Base-by-base conservation (phyloP, 352 stramenopile species). In the Phytophthora hibernalis region DNA sequence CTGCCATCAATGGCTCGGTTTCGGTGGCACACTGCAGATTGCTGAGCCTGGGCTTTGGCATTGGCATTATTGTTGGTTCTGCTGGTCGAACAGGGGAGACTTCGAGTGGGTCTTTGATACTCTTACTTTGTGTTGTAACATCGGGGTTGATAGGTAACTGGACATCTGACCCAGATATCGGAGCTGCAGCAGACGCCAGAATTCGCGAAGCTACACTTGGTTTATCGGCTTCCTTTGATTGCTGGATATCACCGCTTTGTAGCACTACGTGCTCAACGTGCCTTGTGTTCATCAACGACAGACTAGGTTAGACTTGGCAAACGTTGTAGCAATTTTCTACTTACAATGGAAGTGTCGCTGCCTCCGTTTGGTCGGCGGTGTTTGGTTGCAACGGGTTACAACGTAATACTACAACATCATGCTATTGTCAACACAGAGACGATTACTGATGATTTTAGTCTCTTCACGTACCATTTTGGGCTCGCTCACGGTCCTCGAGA, bases 401-500 rank as follows among this genome's bases (percentile, higher is more conserved):
- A 18, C 4, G 26, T 9, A 48, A 31, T 20, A 52, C 60, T 65
- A 38, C 13, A 30, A 16, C n/a, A 47, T 10, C 11, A 49, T 49
- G 2, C 16, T 20, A 43, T 16, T 35, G 58, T 64, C 15, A 58
- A 31, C 44, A 3, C 33, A 2, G 8, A 28, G 16, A 4, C 10
- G 18, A 33, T 7, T 18, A n/a, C 47, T 24, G 7, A 24, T 18
- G 15, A 28, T n/a, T n/a, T n/a, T n/a, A n/a, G n/a, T n/a, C n/a
- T n/a, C 4, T 22, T 50, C 21, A 21, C 13, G 11, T 70, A 74
- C 66, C 28, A 20, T 73, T 66, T 42, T 70, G 33, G 13, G 7
- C 20, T 50, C 49, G 56, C n/a, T 73, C 35, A 10, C 66, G 67
- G 9, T 79, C 71, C 33, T 79, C 71, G 4, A 79, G 38, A 22